Evolutionary conservation across 2,329 filamentous ascomycete species (phyloP).

Genomic region (Aureobasidium melanogenum): DNA sequence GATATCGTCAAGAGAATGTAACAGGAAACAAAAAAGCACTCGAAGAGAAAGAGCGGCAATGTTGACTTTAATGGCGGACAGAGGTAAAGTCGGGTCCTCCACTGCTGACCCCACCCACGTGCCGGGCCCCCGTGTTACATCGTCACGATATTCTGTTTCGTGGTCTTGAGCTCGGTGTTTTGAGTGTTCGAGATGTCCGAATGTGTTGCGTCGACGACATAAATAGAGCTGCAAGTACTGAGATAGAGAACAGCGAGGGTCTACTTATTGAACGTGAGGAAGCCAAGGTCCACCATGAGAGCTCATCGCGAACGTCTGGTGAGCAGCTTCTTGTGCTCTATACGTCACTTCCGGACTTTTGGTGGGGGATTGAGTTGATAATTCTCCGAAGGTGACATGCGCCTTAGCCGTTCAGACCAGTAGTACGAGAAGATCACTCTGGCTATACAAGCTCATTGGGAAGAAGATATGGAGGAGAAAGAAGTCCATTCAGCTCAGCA

Average conservation of each 20-base stretch:
- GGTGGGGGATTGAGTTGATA: constrained; percentile 4
- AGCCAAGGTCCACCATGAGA: too few species aligned
- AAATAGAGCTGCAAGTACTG: neutral
- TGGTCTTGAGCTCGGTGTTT: neutral
- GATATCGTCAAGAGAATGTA: neutral
- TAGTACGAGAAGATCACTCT: neutral
- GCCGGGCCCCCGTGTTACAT: neutral
- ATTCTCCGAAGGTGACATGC: neutral
- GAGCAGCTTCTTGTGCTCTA: neutral
- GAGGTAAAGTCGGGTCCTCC: neutral
- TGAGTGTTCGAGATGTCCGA: neutral
- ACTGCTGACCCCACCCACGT: neutral
- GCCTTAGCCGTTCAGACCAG: neutral
- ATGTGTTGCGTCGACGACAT: neutral
- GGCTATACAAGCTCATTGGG: neutral
- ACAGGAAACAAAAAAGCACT: neutral
- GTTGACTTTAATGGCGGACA: neutral
- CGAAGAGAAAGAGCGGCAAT: neutral
- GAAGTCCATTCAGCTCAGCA: neutral
- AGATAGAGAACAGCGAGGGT: neutral
- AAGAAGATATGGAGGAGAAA: too few species aligned
- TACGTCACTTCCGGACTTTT: neutral
- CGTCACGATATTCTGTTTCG: neutral
- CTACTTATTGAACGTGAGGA: neutral
- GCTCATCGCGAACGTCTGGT: neutral